Evolutionary conservation across 2,329 filamentous ascomycete species (phyloP).

Genomic region (Hypoxylon rubiginosum): DNA sequence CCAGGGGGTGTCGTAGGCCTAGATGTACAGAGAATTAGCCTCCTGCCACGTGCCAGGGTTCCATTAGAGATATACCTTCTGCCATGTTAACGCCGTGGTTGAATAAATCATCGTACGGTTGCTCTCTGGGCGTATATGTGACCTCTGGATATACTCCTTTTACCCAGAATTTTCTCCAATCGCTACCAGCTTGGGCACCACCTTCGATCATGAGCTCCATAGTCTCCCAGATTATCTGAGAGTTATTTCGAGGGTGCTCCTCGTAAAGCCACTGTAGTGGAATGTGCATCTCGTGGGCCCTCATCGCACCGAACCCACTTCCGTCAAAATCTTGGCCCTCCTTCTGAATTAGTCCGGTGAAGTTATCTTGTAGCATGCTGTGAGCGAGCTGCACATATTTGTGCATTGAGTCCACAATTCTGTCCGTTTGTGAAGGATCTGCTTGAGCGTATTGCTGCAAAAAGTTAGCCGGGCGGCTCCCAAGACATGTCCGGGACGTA

Average conservation of each 20-base stretch:
- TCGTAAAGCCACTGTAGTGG: constrained; percentile 58
- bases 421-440: constrained; percentile 57
- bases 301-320: constrained; percentile 52
- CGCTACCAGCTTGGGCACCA: constrained; percentile 50
- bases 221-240: constrained; percentile 55
- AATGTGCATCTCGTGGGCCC: constrained; percentile 57
- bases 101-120: constrained; percentile 52
- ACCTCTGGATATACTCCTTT: constrained; percentile 51
- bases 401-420: constrained; percentile 64
- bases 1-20: constrained; percentile 58
- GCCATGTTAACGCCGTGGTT: constrained; percentile 60
- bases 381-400: constrained; percentile 65
- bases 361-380: constrained; percentile 67
- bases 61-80: constrained; percentile 52
- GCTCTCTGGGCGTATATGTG: constrained; percentile 44
- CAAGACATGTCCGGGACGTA: neutral
- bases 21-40: constrained; percentile 1
- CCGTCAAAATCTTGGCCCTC: constrained; percentile 58
- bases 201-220: constrained; percentile 63
- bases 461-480: constrained; percentile 36
- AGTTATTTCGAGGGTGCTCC: constrained; percentile 51
- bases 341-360: constrained; percentile 63
- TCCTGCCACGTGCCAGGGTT: neutral
- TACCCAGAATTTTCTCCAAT: constrained; percentile 54
- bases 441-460: constrained; percentile 62